Evolutionary conservation across 495 filamentous ascomycete genomes (phyloP), one percentile per base, ranked within the genome.

Genomic region (Xylaria venustula): DNA sequence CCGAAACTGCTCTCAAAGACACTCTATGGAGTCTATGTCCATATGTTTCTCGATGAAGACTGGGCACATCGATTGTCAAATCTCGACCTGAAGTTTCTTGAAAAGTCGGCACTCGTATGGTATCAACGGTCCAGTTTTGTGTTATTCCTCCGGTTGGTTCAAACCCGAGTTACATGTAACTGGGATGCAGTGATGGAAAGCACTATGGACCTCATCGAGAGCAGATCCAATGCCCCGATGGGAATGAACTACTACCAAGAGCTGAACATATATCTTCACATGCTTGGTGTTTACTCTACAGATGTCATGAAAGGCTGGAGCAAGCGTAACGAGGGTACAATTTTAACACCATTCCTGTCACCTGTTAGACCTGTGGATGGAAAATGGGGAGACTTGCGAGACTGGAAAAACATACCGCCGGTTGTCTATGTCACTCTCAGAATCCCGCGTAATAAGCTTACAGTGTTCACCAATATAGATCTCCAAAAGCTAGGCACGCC

Each of bases 361-460:
- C 51, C 7, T n/a, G 9, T 55, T 7, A 20, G n/a, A 20, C 44
- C 40, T 12, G 1, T 32, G 9, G 19, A 28, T 26, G 34, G 26
- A 32, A 56, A 56, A 28, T 52, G 32, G 55, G 58, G 54, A 46
- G 52, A 59, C 28, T 46, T 69, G 41, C 37, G 44, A 17, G 63
- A 64, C 17, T 81, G 78, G 77, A 58, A 63, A 1, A 19, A 67
- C 12, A 66, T 77, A 8, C 78, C 76, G 0, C 19, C 61, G 3
- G 56, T 64, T 17, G 61, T 79, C 17, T 73, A 69, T 17, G 60
- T 79, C 15, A 79, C 75, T 1, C 60, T 79, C 26, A 61, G 66
- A 2, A 62, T 80, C 17, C 74, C 76, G 20, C 53, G 65, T 7
- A 47, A 32, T 1, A 57, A 45, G 28, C 46, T 56, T 14, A 15